A percentile compares a stretch with the other conserved stretches of the same genome.
phyloP scores from a whole-genome alignment of 2,329 filamentous ascomycete species.

The Ophiostoma australiae region DNA sequence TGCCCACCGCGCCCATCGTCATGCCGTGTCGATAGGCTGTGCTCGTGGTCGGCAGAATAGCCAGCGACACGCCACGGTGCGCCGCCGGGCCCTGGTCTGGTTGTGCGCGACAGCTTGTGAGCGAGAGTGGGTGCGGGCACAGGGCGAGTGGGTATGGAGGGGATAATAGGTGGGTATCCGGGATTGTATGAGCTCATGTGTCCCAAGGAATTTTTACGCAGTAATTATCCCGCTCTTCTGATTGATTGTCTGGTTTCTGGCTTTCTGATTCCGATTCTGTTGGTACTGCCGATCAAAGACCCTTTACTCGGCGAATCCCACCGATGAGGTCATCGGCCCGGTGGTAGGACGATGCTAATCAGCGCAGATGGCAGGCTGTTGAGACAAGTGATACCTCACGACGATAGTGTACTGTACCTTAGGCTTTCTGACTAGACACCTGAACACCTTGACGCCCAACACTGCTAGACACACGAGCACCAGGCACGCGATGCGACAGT shows the following conservation, averaged over 20 bases:
- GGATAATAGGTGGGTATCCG: not conserved
- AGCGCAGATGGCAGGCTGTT: slow-evolving; percentile 3
- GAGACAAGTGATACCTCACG: not conserved
- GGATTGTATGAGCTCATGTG: slow-evolving; percentile 14
- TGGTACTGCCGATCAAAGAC: not conserved
- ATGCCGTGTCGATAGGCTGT: not conserved
- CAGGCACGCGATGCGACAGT: slow-evolving; percentile 12
- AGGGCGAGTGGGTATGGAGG: slow-evolving; percentile 3
- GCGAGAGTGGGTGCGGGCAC: not conserved
- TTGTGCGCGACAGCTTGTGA: slow-evolving; percentile 22
- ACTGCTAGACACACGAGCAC: not conserved
- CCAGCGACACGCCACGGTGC: slow-evolving; percentile 33
- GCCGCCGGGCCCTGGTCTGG: slow-evolving; percentile 22
- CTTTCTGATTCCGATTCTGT: not conserved
- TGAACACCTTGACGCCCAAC: not conserved
- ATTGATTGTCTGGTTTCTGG: too few relatives aligned
- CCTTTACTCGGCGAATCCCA: slow-evolving; percentile 1
- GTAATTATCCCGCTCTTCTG: too few relatives aligned
- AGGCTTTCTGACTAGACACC: not conserved
- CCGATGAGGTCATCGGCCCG: slow-evolving; percentile 12
- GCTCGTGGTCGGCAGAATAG: slow-evolving; percentile 17
- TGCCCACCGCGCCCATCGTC: not conserved
- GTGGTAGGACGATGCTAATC: not conserved
- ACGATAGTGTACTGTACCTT: not conserved
- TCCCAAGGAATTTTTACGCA: not conserved